Evolutionary conservation across 1,284 basidiomycete species (phyloP).

Genomic region (Leccinum colubrinum): DNA sequence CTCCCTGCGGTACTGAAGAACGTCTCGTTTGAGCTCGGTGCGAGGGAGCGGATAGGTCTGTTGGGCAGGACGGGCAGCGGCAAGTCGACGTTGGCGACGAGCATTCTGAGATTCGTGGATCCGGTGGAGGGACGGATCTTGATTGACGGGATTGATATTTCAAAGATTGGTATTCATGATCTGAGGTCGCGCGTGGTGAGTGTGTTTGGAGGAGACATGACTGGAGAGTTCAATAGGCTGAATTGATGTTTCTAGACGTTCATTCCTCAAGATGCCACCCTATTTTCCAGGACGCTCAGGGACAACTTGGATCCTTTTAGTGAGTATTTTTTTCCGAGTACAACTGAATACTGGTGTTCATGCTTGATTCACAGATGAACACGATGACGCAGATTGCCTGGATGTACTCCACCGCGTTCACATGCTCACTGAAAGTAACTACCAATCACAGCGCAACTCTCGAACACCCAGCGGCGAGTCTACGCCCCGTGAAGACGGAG

Average conservation of each 20-base stretch:
- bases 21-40: constrained; percentile 64
- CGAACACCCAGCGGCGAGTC: constrained; percentile 17
- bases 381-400: constrained; percentile 75
- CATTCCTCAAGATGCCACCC: constrained; percentile 79
- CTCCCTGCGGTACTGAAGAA: constrained; percentile 80
- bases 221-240: constrained; percentile 2
- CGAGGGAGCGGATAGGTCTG: constrained; percentile 69
- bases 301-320: constrained; percentile 89
- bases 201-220: constrained; percentile 24
- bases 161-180: constrained; percentile 84
- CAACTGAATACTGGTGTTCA: not conserved
- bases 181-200: constrained; percentile 71
- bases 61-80: constrained; percentile 77
- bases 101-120: constrained; percentile 86
- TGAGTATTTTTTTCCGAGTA: constrained; percentile 21
- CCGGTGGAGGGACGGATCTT: constrained; percentile 76
- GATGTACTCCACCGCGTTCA: constrained; percentile 49
- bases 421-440: constrained; percentile 51
- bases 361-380: constrained; percentile 51
- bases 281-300: constrained; percentile 86
- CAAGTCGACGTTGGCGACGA: constrained; percentile 86
- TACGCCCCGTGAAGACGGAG: constrained; percentile 16
- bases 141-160: constrained; percentile 90
- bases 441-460: constrained; percentile 42
- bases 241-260: constrained; percentile 52